phyloP scores from a whole-genome alignment of 305 asterid species.

The Fraxinus baroniana region DNA sequence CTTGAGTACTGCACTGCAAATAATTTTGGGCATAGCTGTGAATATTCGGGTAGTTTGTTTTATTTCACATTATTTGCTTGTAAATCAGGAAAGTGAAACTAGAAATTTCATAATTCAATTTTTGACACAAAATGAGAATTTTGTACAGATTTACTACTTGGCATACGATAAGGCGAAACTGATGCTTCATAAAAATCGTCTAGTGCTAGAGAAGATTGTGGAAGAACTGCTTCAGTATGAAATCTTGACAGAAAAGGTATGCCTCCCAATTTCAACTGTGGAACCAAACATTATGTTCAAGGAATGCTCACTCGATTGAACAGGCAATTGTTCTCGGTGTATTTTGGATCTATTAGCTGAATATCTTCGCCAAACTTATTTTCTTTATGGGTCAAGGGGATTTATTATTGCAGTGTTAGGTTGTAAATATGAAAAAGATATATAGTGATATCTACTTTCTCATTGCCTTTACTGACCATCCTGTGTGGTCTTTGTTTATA shows the following conservation, averaged over 20 bases:
- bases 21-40: neutral
- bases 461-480: neutral
- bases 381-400: neutral
- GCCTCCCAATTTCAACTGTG: constrained; percentile 16
- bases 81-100: constrained; percentile 6
- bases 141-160: constrained; percentile 67
- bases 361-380: neutral
- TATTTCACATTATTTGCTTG: constrained; percentile 14
- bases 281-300: neutral
- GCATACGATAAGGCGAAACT: constrained; percentile 79
- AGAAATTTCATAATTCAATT: neutral
- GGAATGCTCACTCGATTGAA: constrained; percentile 1
- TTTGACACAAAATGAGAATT: constrained; percentile 13
- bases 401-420: neutral
- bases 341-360: neutral
- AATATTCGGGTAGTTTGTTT: neutral
- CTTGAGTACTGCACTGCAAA: neutral
- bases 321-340: neutral
- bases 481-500: neutral
- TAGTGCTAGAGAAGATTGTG: constrained; percentile 76
- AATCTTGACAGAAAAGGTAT: constrained; percentile 84
- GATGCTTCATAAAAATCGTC: constrained; percentile 63
- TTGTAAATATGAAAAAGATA: neutral
- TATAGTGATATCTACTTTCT: neutral
- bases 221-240: constrained; percentile 80